Base-by-base conservation (phyloP, 805 yeast genomes). In the Hanseniaspora mollemarum region DNA sequence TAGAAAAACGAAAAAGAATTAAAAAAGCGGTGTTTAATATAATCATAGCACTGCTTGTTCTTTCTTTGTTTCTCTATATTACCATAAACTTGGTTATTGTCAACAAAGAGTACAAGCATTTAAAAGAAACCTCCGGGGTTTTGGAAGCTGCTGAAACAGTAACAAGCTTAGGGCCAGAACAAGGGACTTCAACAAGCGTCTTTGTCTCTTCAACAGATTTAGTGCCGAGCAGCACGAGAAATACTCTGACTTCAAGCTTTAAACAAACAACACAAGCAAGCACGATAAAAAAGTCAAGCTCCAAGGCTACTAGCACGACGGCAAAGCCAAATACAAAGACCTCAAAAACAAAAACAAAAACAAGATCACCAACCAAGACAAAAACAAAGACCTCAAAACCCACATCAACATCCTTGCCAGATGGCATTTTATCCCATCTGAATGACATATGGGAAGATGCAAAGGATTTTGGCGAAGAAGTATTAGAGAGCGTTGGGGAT, bases 381-480 rank as follows among this genome's bases (percentile, higher is more conserved):
- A 25, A 24, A 40, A 22, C 36, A 7, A 29, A 24, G 4, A 2
- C 28, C 4, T 18, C 39, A 16, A 36, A 28, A 8, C 19, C 31
- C 4, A 28, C n/a, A 15, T 9, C 37, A 19, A 29, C 37, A 21
- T n/a, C 49, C 5, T 21, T 19, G 15, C 16, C 18, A 7, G 18
- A 7, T 26, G 43, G 35, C 10, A 21, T 37, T 15, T 15, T 13
- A 18, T 4, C 40, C 8, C 21, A 35, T 22, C 16, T 45, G 9
- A 40, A 45, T 8, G 49, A 45, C 15, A 19, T 45, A n/a, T 37
- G 43, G 49, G 42, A 36, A 4, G 43, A 45, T 22, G 49, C 43
- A 13, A 45, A 45, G 29, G 49, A 45, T 16, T 18, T 45, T 2
- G 49, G 49, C 15, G 49, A 45, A 2, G 37, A 26, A 5, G 2